Conservation (phyloP, 2,329 filamentous ascomycete genomes). For the Trichoderma sp. region DNA sequence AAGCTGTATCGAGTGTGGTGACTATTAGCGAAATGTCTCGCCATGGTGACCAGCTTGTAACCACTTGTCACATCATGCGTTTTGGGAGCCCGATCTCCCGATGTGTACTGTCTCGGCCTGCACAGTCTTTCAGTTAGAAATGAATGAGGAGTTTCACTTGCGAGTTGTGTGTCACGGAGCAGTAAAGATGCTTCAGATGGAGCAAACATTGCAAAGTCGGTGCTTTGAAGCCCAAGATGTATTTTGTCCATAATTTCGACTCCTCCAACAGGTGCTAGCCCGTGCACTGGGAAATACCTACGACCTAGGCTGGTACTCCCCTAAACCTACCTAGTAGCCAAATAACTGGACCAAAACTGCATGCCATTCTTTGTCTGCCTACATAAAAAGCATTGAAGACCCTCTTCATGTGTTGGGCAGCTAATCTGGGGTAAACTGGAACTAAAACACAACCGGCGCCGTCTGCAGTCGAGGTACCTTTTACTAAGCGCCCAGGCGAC, state of each 20-base stretch:
- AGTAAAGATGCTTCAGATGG: background rate
- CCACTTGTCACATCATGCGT: background rate
- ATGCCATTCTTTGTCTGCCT: background rate
- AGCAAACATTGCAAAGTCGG: background rate
- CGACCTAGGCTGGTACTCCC: background rate
- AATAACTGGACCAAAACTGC: background rate
- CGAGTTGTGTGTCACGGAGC: background rate
- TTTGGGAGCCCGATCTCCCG: background rate
- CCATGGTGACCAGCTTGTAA: background rate
- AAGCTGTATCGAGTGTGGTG: background rate
- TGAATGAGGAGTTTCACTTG: background rate
- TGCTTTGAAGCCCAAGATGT: background rate
- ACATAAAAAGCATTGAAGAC: background rate
- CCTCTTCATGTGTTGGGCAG: background rate
- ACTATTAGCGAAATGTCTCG: background rate
- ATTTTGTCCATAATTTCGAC: background rate
- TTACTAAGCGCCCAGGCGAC: background rate
- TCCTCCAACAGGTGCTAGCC: background rate
- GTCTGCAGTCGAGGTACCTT: background rate
- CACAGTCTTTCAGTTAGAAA: background rate
- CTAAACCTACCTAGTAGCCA: background rate
- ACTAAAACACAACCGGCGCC: background rate
- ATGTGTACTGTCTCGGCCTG: background rate
- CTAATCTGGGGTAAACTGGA: constrained; percentile 9
- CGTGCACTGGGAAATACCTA: background rate